These are phyloP conservation scores for Taiwanofungus camphoratus DNA, from an alignment of 1,284 basidiomycete genomes.

Conservation along the genomic window DNA sequence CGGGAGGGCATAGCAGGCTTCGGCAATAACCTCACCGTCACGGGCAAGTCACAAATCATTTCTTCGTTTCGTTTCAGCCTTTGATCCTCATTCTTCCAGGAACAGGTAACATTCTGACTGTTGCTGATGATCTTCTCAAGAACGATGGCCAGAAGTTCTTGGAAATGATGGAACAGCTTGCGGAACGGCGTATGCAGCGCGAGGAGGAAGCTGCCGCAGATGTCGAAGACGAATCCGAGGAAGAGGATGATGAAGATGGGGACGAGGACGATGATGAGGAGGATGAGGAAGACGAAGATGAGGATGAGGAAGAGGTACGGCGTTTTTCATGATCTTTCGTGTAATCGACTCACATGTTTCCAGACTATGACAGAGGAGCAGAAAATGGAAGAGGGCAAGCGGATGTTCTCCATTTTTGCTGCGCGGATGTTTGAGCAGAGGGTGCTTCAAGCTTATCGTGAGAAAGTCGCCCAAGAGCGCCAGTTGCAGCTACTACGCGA, in stretches of 20 bases:
- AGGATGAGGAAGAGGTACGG: constrained; percentile 33
- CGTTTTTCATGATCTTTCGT: constrained; percentile 11
- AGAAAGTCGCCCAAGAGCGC: constrained; percentile 43
- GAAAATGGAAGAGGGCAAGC: constrained; percentile 97
- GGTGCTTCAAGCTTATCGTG: constrained; percentile 62
- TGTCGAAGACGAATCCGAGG: constrained; percentile 45
- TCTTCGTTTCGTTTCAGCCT: constrained; percentile 1
- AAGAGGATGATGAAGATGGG: constrained; percentile 31
- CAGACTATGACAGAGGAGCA: constrained; percentile 81
- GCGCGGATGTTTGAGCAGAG: constrained; percentile 99
- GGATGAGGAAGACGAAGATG: constrained; percentile 31
- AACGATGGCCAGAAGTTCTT: constrained; percentile 98
- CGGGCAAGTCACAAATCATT: constrained; percentile 23
- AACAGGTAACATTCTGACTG: constrained; percentile 92
- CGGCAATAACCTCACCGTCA: constrained; percentile 29
- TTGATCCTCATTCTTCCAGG: constrained; percentile 21
- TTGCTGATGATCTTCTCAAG: constrained; percentile 96
- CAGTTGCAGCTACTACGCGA: constrained; percentile 47
- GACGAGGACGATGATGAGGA: constrained; percentile 31
- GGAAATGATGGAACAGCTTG: constrained; percentile 99
- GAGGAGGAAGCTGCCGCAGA: constrained; percentile 86
- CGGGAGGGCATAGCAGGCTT: constrained; percentile 25
- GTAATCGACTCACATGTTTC: constrained; percentile 12
- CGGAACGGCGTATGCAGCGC: constrained; percentile 88
- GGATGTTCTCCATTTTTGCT: constrained; percentile 99